phyloP scores from a whole-genome alignment of 441 rosid genomes.

The Populus hybrid region DNA sequence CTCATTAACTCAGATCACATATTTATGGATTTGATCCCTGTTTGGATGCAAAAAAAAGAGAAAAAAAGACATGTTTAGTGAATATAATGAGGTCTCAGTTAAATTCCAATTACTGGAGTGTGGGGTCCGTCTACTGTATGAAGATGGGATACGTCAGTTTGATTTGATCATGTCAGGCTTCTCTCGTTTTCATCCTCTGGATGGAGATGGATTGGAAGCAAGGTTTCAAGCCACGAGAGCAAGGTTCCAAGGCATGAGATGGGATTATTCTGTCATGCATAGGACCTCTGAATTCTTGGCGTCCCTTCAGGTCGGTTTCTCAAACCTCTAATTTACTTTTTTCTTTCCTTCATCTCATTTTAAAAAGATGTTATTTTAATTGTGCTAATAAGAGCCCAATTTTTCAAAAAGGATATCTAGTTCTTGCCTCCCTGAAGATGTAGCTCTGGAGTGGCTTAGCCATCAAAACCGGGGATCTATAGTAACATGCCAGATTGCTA shows the following conservation, averaged over 20 bases:
- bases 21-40: neutral
- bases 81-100: neutral
- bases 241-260: too few species aligned
- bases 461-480: neutral
- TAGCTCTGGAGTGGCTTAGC: slow-evolving; percentile 18
- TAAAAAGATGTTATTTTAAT: neutral
- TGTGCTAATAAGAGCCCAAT: neutral
- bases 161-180: neutral
- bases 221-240: too few species aligned
- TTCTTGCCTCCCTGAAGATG: neutral
- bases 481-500: neutral
- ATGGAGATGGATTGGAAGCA: too few species aligned
- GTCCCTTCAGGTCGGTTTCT: too few species aligned
- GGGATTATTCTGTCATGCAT: too few species aligned
- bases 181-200: neutral
- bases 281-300: too few species aligned
- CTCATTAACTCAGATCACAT: fast-evolving
- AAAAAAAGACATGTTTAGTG: neutral
- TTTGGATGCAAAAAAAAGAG: neutral
- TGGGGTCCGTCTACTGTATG: neutral
- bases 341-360: neutral
- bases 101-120: neutral
- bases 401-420: neutral
- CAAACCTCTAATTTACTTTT: neutral
- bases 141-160: neutral